Conservation (phyloP, 2,329 filamentous ascomycete genomes). For the Calonectria pauciramosa region DNA sequence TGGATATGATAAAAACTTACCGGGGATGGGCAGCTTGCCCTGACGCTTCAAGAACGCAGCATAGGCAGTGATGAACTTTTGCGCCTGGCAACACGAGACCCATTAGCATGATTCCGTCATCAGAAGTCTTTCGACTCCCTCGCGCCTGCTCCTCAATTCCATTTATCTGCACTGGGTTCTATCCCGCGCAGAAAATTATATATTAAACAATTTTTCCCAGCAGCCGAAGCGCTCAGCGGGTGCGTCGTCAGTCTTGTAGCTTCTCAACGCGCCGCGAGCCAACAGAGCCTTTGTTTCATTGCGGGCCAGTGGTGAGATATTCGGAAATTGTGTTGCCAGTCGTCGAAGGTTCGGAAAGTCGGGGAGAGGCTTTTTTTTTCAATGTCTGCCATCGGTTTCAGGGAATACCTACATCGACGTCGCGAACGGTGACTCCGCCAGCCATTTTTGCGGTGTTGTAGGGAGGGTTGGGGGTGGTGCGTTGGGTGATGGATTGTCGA, state of each 20-base stretch:
- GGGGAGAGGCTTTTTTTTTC: constrained; percentile 18
- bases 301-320: constrained; percentile 34
- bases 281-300: constrained; percentile 31
- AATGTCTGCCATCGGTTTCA: constrained; percentile 41
- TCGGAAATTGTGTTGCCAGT: constrained; percentile 48
- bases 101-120: constrained; percentile 82
- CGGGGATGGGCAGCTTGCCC: constrained; percentile 91
- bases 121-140: constrained; percentile 81
- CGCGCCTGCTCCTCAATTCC: constrained; percentile 73
- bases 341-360: constrained; percentile 38
- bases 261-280: constrained; percentile 31
- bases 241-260: constrained; percentile 28
- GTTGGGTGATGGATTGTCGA: constrained; percentile 50
- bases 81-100: constrained; percentile 72
- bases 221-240: constrained; percentile 33
- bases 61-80: constrained; percentile 91
- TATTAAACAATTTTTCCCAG: constrained; percentile 12
- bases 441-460: constrained; percentile 78
- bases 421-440: constrained; percentile 85
- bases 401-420: constrained; percentile 81
- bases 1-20: constrained; percentile 59
- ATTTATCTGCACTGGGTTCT: constrained; percentile 36
- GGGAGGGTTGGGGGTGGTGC: constrained; percentile 45
- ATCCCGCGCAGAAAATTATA: constrained; percentile 7
- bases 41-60: constrained; percentile 93